A percentile compares a stretch with the other conserved stretches of the same genome.
Conservation (phyloP, 2,329 filamentous ascomycete species). For the Diplodia mutila region DNA sequence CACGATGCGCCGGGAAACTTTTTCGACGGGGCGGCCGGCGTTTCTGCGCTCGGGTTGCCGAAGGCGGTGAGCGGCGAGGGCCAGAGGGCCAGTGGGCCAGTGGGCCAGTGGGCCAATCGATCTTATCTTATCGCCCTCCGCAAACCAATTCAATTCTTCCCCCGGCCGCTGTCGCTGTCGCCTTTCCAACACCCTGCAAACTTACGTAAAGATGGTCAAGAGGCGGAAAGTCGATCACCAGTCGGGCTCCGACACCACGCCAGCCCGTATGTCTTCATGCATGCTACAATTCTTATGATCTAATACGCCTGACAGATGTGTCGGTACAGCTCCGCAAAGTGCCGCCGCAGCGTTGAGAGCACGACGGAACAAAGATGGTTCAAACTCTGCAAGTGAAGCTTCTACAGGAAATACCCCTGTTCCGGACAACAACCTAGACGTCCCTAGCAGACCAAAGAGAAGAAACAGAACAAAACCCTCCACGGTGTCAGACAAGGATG, state of each 20-base stretch:
- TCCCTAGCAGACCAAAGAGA: background rate
- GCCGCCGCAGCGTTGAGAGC: slow-evolving; percentile 23
- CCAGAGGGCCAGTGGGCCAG: too few species aligned
- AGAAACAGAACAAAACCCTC: background rate
- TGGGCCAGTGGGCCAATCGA: background rate
- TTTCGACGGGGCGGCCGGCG: slow-evolving; percentile 12
- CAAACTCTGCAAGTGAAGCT: background rate
- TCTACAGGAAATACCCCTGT: background rate
- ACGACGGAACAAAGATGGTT: background rate
- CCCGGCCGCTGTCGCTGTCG: background rate
- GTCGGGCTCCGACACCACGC: background rate
- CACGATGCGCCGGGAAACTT: slow-evolving; percentile 19
- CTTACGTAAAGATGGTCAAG: slow-evolving; percentile 3
- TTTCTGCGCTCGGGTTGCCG: slow-evolving; percentile 15
- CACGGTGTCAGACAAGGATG: background rate
- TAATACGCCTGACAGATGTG: slow-evolving; percentile 23
- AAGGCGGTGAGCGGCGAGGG: slow-evolving; percentile 24
- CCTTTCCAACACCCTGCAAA: background rate
- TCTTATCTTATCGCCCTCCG: slow-evolving; percentile 23
- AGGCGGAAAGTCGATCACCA: slow-evolving; percentile 17
- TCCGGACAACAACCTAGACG: background rate
- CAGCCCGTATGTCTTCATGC: slow-evolving; percentile 1
- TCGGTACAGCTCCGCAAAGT: slow-evolving; percentile 14
- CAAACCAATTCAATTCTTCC: slow-evolving; percentile 21
- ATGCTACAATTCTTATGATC: background rate